Base-by-base conservation (phyloP, 176 grass and related monocot genomes). In the Rhynchospora tenuis region DNA sequence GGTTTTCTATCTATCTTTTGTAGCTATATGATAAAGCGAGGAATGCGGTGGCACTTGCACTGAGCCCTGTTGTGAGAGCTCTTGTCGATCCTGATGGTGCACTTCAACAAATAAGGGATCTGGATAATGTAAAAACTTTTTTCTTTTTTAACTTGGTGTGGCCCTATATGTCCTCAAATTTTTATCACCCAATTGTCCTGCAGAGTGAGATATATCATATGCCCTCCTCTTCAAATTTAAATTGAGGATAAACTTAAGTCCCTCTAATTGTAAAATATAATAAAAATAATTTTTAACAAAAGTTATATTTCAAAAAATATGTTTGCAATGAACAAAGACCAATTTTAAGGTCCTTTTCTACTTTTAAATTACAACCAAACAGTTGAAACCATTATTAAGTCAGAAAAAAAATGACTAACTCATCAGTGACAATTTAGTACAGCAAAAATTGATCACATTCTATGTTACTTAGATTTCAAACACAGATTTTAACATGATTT, bases 11-110 rank as follows among this genome's bases (percentile, higher is more conserved):
- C 4, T 48, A 47, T 74, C 23, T 88, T 76, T 83, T 86, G 13
- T 78, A 98, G 95, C 84, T 86, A 77, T 94, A 91, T 93, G 95
- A 98, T 91, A 98, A 98, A 89, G 92, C 95, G 84, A 90, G 95
- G 73, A 98, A 98, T 91, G 95, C 95, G 33, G 68, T 98, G 81
- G 95, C 95, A 85, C 95, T 98, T 84, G 92, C 95, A 83, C 89
- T 93, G 81, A 98, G 95, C 63, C 95, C 95, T n/a, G 95, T 98
- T 75, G 92, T 98, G 81, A 91, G 92, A 85, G 95, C 95, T 87
- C 89, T 98, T 77, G 82, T 98, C 85, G 95, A 98, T 85, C 95
- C 95, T 45, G 89, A 98, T 65, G 95, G 95, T 84, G 95, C 95
- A 90, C 81, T 98, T 87, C 95, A 91, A 67, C 86, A 98, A 81